Base-by-base conservation (phyloP, 2,329 filamentous ascomycete genomes). In the Colletotrichum cereale region DNA sequence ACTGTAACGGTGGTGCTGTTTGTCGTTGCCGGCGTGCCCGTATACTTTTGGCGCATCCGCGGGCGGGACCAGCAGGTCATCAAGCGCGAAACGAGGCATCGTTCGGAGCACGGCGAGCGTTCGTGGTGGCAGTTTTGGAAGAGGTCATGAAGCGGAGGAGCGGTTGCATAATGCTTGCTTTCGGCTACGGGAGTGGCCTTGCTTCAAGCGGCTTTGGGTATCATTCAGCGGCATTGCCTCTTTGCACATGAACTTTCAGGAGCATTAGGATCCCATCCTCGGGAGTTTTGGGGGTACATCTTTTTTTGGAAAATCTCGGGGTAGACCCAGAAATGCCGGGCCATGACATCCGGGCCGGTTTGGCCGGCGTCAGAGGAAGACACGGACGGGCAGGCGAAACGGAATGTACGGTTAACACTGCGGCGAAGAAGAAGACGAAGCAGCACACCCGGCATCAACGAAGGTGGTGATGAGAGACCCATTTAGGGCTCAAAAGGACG, bases 11-110 rank as follows among this genome's bases (percentile, higher is more conserved):
- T 99, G 10, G 85, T 98, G 7, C 91, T 85, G 0, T 99, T 98
- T 77, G 93, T 98, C 71, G 85, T 92, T 5, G 91, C 90, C 0
- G 96, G 96, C 1, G 85, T 98, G 47, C 93, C 95, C 0, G 89
- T 98, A 36, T 99, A 96, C 82, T 97, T 93, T 80, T 97, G 92
- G 90, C 89, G 94, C 75, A 91, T 98, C 57, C 89, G 90, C 62
- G 87, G 91, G 29, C 86, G 90, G 57, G 89, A 92, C 76, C 80
- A 84, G 75, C 81, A 84, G 75, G 79, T 85, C 34, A 79, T 80
- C 12, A 85, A 85, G 76, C 82, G 84, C 71, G 84, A 85, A 73
- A 74, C 73, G 57, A 50, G 72, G 48, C 70, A 47, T 50, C 26
- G 57, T 31, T 75, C 18, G 76, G 65, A 47, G 11, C 40, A 61